Conservation (phyloP, 768 basidiomycete species). For the Mycena sanguinolenta region DNA sequence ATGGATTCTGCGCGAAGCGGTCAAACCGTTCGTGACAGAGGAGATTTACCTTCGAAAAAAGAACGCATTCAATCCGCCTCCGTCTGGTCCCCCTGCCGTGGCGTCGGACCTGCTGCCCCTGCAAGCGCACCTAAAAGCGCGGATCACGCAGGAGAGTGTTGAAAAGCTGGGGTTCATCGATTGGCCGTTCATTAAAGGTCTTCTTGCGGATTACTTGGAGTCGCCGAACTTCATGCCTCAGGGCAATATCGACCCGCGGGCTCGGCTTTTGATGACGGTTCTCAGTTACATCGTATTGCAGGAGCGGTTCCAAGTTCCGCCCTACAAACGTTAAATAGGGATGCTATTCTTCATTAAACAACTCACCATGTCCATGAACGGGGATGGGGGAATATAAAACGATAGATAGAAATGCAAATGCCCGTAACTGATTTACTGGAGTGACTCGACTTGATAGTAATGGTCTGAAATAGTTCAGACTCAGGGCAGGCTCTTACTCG, state of each 20-base stretch:
- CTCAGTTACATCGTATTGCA: slow-evolving; percentile 32
- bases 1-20: slow-evolving; percentile 37
- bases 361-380: too few relatives aligned
- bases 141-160: slow-evolving; percentile 29
- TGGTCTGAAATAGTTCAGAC: too few relatives aligned
- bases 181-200: slow-evolving; percentile 22
- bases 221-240: slow-evolving; percentile 7
- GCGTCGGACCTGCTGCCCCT: slow-evolving; percentile 18
- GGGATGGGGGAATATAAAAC: too few relatives aligned
- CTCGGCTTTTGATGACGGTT: slow-evolving; percentile 12
- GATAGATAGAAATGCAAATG: too few relatives aligned
- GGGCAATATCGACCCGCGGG: slow-evolving; percentile 4
- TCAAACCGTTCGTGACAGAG: slow-evolving; percentile 36
- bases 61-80: too few relatives aligned
- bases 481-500: too few relatives aligned
- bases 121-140: slow-evolving; percentile 25
- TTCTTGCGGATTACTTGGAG: slow-evolving; percentile 18
- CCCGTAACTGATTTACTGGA: too few relatives aligned
- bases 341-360: too few relatives aligned
- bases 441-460: too few relatives aligned
- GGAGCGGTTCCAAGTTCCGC: slow-evolving; percentile 30
- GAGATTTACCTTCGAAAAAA: slow-evolving; percentile 34
- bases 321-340: too few relatives aligned
- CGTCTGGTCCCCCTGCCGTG: too few relatives aligned
- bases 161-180: slow-evolving; percentile 26